A percentile compares a stretch with the other conserved stretches of the same genome.
phyloP scores from a whole-genome alignment of 208 protist species.

The Trypanosoma cruzi region DNA sequence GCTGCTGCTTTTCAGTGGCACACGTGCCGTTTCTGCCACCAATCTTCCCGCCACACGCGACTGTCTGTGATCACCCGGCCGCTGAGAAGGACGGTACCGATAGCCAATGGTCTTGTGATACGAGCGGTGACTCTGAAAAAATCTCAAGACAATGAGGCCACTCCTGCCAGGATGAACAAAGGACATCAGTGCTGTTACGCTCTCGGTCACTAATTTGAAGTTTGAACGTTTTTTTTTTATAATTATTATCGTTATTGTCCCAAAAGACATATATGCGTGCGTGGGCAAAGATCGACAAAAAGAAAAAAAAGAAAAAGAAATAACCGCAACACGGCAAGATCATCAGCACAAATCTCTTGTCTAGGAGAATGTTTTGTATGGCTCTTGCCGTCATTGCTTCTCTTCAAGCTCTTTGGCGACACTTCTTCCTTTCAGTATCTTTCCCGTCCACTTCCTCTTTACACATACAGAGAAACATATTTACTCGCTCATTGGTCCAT shows the following conservation, averaged over 20 bases:
- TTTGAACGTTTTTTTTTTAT: no score
- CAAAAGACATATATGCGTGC: not conserved
- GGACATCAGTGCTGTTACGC: not conserved
- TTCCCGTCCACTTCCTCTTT: not conserved
- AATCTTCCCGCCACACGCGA: slow-evolving; percentile 3
- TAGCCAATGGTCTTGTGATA: not conserved
- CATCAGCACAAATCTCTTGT: not conserved
- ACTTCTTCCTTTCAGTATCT: not conserved
- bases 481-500: not conserved
- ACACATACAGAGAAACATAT: not conserved
- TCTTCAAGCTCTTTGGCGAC: no score
- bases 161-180: not conserved
- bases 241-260: not conserved
- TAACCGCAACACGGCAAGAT: not conserved
- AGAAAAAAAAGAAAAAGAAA: slow-evolving; percentile 9
- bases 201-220: not conserved
- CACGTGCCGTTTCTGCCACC: not conserved
- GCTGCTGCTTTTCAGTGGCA: not conserved
- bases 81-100: not conserved
- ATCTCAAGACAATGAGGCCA: not conserved
- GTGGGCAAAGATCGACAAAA: not conserved
- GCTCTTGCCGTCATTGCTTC: not conserved
- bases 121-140: not conserved
- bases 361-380: no score
- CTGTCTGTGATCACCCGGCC: slow-evolving; percentile 6